These are phyloP conservation scores for Aspergillus ustus DNA, from an alignment of 2,329 filamentous ascomycete species.

Conservation along the genomic window DNA sequence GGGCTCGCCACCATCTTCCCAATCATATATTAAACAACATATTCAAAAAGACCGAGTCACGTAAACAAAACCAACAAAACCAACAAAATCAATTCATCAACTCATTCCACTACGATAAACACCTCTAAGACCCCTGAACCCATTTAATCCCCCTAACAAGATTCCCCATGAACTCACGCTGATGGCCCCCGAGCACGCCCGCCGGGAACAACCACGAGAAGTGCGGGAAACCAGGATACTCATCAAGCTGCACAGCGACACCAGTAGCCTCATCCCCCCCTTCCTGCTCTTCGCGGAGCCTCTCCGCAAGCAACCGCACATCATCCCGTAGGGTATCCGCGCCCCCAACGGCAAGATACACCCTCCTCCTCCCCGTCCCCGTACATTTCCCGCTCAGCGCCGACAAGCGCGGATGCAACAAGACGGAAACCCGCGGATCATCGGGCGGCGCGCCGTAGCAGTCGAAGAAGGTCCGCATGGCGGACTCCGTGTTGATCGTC, in stretches of 20 bases:
- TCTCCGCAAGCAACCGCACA: background rate
- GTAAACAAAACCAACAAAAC: no score
- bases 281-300: no score
- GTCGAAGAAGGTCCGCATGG: slow-evolving; percentile 42
- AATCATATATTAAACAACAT: background rate
- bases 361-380: no score
- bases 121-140: background rate
- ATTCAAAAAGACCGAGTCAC: no score
- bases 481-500: slow-evolving; percentile 41
- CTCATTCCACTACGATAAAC: no score
- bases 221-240: slow-evolving; percentile 12
- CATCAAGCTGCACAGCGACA: slow-evolving; percentile 3
- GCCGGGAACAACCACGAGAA: slow-evolving; percentile 14
- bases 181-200: slow-evolving; percentile 1
- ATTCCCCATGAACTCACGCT: slow-evolving; percentile 11
- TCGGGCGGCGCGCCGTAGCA: slow-evolving; percentile 2
- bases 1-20: no score
- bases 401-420: slow-evolving; percentile 14
- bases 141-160: slow-evolving; percentile 4
- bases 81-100: no score
- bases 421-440: slow-evolving; percentile 8
- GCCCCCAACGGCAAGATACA: slow-evolving; percentile 19
- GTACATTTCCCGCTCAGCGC: no score
- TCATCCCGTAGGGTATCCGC: slow-evolving; percentile 19
- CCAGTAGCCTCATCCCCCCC: background rate